Evolutionary conservation across 1,284 basidiomycete genomes (phyloP), one percentile per base, ranked within the genome.

Genomic region (Leccinum subrobustum): DNA sequence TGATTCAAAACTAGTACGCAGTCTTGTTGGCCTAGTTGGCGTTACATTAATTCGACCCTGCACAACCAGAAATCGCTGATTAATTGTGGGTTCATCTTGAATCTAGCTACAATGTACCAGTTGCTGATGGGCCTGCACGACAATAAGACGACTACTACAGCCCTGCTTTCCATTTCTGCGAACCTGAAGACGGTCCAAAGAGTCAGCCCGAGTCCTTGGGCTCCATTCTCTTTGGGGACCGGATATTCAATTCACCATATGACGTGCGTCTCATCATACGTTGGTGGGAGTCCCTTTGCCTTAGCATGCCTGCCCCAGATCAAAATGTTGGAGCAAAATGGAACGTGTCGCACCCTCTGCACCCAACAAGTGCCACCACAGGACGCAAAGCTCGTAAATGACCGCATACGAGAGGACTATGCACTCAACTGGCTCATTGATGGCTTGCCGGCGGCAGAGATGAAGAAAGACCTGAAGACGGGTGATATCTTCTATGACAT

Each of bases 391-490:
- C 97, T 97, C 74, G 89, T 98, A 73, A 97, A 97, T 69, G 88
- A 91, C 61, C 88, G 94, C 56, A 96, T 98, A 72, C 82, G 83
- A 52, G 94, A 98, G 73, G 92, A 95, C 71, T 98, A 98, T 71
- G 93, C 94, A 0, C 78, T 98, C 64, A 98, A 98, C 72, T 96
- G 95, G 89, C 87, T 98, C 59, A 81, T 98, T 52, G 96, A 98
- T 70, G 96, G 96, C 3, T 83, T 98, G 39, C 96, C 96, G 4
- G 93, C 92, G 7, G 93, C 94, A 5, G 93, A 96, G 75, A 91
- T 94, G 88, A 95, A 93, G 77, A 76, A 82, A 52, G 93, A 96
- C 72, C 72, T 81, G 57, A 83, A 88, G 67, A 92, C 87, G 2
- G 83, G 85, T 18, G 93, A 96, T 58, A 74, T 89, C 20, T 97